Evolutionary conservation across 2,329 filamentous ascomycete genomes (phyloP).

Genomic region (Zasmidium cellare): DNA sequence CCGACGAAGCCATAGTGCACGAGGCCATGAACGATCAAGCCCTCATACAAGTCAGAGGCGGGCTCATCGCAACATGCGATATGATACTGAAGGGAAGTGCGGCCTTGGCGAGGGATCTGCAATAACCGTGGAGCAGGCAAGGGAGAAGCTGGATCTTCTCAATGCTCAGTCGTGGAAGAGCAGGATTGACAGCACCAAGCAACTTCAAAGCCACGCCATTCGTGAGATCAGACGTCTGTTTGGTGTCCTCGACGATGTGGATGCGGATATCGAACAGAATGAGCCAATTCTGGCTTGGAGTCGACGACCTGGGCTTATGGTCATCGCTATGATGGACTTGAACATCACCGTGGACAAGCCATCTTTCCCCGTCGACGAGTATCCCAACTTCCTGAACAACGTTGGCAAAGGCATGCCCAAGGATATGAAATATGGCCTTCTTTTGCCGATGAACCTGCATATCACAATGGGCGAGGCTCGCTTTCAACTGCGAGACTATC

Average conservation of each 20-base stretch:
- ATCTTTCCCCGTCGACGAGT: constrained; percentile 78
- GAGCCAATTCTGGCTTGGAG: constrained; percentile 86
- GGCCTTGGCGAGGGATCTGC: constrained; percentile 71
- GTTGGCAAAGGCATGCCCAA: constrained; percentile 96
- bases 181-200: constrained; percentile 76
- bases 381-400: constrained; percentile 79
- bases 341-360: constrained; percentile 88
- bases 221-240: constrained; percentile 77
- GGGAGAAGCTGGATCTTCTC: constrained; percentile 70
- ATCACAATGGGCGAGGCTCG: constrained; percentile 88
- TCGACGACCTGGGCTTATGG: constrained; percentile 79
- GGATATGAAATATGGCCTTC: constrained; percentile 84
- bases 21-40: constrained; percentile 17
- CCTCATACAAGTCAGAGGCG: constrained; percentile 27
- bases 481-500: constrained; percentile 88
- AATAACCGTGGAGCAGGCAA: constrained; percentile 74
- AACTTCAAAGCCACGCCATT: constrained; percentile 70
- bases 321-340: constrained; percentile 77
- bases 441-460: constrained; percentile 86
- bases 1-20: constrained; percentile 42
- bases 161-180: constrained; percentile 91
- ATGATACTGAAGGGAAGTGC: constrained; percentile 76
- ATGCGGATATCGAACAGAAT: constrained; percentile 76
- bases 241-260: constrained; percentile 77
- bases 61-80: constrained; percentile 53